Base-by-base conservation (phyloP, 202 grass and related monocot species). In the Elaeis oleifera region DNA sequence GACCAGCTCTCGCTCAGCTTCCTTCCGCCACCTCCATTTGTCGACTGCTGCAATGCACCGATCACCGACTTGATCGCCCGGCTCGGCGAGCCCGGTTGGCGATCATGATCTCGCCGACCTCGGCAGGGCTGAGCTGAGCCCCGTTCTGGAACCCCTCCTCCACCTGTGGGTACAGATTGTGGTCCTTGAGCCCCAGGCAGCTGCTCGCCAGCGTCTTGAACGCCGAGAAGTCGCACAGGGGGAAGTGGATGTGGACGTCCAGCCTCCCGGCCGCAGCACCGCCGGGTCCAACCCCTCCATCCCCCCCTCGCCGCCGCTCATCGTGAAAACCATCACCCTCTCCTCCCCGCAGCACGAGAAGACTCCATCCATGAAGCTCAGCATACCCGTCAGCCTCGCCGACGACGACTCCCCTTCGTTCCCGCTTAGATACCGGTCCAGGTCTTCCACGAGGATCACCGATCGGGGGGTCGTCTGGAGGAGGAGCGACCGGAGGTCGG, bases 21-120 rank as follows among this genome's bases (percentile, higher is more conserved):
- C 48, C 59, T 58, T 53, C 53, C 50, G 3, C 58, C 65, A 3
- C 49, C 61, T 44, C 60, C 36, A 16, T 25, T 13, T 64, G 52
- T 68, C 62, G 50, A 31, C 63, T 84, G 88, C 69, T 94, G 94
- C 18, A 99, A 69, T 19, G 80, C 78, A 77, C 15, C 87, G 69
- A 99, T 89, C 50, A 99, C 94, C 28, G 82, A 81, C 59, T 87
- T 87, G 64, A 99, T 78, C 54, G 94, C 94, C 51, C 88, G 88
- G 76, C 78, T 94, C 13, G 88, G 88, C 21, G 88, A 94, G 0
- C 54, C 14, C 83, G 77, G 80, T 99, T 89, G 51, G 85, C 78
- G 16, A 99, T 74, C 94, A 99, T 99, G 71, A 99, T 99, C 82
- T 99, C 94, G 25, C 88, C 88, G 62, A 99, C 85, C 74, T 94